Conservation (phyloP, 148 eudicot species). For the Vaccinium corymbosum region DNA sequence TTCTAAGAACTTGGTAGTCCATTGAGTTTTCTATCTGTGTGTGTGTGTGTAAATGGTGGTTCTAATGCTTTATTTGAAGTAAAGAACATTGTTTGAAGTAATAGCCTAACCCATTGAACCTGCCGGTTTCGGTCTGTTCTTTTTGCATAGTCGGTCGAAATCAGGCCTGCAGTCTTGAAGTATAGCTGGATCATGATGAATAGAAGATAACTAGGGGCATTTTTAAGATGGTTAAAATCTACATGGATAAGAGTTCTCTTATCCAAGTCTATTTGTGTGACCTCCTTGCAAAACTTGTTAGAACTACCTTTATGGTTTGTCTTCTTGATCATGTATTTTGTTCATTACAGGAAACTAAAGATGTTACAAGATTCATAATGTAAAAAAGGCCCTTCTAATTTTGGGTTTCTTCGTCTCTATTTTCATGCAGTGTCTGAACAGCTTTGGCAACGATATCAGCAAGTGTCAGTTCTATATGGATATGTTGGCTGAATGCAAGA, state of each 20-base stretch:
- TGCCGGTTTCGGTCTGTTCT: too few relatives aligned
- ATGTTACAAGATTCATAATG: background rate
- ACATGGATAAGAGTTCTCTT: background rate
- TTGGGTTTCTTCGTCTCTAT: background rate
- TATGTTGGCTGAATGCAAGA: slow-evolving; percentile 55
- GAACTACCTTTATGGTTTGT: too few relatives aligned
- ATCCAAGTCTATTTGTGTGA: background rate
- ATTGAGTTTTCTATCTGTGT: too few relatives aligned
- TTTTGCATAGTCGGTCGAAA: too few relatives aligned
- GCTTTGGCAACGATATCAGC: slow-evolving; percentile 1
- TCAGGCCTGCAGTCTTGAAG: too few relatives aligned
- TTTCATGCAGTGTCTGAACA: slow-evolving; percentile 7
- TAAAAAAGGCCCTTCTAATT: background rate
- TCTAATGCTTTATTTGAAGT: too few relatives aligned
- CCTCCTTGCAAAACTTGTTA: background rate
- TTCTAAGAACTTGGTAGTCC: too few relatives aligned
- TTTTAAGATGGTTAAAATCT: background rate
- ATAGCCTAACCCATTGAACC: too few relatives aligned
- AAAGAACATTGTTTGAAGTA: too few relatives aligned
- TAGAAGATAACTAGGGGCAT: background rate
- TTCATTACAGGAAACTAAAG: background rate
- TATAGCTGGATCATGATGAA: background rate
- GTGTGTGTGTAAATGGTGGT: too few relatives aligned
- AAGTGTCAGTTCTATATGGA: slow-evolving; percentile 26
- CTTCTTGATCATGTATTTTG: too few relatives aligned